Evolutionary conservation across 192 early-diverging fungal genomes (phyloP).

Genomic region (Jimgerdemannia flammicorona): DNA sequence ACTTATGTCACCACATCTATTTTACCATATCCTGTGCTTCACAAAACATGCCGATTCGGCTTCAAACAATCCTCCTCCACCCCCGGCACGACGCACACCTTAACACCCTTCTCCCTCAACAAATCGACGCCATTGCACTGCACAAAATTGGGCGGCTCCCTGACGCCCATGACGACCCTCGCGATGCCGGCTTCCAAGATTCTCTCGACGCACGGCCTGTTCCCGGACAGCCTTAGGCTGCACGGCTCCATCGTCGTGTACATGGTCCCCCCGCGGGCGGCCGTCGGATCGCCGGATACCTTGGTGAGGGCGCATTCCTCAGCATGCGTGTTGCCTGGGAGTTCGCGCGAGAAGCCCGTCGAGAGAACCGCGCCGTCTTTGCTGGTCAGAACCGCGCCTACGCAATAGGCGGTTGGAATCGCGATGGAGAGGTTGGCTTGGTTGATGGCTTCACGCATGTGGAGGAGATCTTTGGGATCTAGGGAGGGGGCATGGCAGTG

Average conservation of each 20-base stretch:
- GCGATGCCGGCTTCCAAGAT: slow-evolving; percentile 65
- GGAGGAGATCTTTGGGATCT: slow-evolving; percentile 53
- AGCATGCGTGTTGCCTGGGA: slow-evolving; percentile 96
- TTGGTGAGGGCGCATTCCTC: slow-evolving; percentile 88
- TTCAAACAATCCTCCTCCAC: slow-evolving; percentile 71
- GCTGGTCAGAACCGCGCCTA: slow-evolving; percentile 74
- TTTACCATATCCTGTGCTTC: background rate
- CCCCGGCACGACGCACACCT: slow-evolving; percentile 67
- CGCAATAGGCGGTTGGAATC: slow-evolving; percentile 83
- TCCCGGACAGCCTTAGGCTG: slow-evolving; percentile 67
- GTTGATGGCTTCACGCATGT: slow-evolving; percentile 81
- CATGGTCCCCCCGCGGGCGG: slow-evolving; percentile 56
- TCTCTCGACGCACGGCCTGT: slow-evolving; percentile 68
- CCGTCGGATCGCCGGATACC: slow-evolving; percentile 26
- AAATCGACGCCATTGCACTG: slow-evolving; percentile 70
- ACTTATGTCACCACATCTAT: too few relatives aligned
- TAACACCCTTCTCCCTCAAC: slow-evolving; percentile 66
- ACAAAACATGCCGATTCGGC: slow-evolving; percentile 68
- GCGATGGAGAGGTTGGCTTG: slow-evolving; percentile 78
- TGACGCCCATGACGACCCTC: slow-evolving; percentile 81
- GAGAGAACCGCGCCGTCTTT: slow-evolving; percentile 54
- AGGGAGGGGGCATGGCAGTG: slow-evolving; percentile 3
- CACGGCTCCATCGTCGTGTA: slow-evolving; percentile 99
- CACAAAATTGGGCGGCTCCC: slow-evolving; percentile 86
- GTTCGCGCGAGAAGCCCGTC: slow-evolving; percentile 89